Conservation (phyloP, 768 basidiomycete genomes). For the Mycena venus region DNA sequence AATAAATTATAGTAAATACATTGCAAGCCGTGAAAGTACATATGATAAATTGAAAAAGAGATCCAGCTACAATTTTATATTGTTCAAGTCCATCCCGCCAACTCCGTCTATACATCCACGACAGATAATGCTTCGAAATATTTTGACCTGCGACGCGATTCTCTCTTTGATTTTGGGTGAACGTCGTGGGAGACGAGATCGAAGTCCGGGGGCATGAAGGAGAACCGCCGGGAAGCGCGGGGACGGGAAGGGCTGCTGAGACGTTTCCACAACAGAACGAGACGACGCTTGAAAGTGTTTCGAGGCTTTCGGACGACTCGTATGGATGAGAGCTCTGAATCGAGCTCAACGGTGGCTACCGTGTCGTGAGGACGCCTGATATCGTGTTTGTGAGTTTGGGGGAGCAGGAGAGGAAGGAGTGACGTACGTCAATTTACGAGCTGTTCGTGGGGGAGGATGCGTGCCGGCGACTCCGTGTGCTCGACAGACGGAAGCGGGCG, state of each 20-base stretch:
- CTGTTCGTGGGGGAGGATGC: not conserved
- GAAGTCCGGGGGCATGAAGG: conserved; percentile 52
- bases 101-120: not conserved
- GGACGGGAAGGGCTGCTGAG: conserved; percentile 38
- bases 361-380: conserved; percentile 3
- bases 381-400: not conserved
- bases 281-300: conserved; percentile 39
- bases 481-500: not conserved
- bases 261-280: conserved; percentile 49
- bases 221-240: conserved; percentile 43
- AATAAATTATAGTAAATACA: not conserved
- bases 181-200: conserved; percentile 33
- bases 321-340: conserved; percentile 14
- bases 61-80: no score
- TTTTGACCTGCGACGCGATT: conserved; percentile 20
- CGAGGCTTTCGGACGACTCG: conserved; percentile 9
- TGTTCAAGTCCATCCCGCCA: not conserved
- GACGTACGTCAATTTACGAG: conserved; percentile 16
- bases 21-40: not conserved
- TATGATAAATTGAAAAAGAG: not conserved
- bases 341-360: conserved; percentile 8
- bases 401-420: not conserved
- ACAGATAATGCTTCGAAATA: not conserved
- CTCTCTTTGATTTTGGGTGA: conserved; percentile 12
- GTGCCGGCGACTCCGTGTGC: not conserved